phyloP scores from a whole-genome alignment of 495 filamentous ascomycete genomes.

The Podospora fimiseda region DNA sequence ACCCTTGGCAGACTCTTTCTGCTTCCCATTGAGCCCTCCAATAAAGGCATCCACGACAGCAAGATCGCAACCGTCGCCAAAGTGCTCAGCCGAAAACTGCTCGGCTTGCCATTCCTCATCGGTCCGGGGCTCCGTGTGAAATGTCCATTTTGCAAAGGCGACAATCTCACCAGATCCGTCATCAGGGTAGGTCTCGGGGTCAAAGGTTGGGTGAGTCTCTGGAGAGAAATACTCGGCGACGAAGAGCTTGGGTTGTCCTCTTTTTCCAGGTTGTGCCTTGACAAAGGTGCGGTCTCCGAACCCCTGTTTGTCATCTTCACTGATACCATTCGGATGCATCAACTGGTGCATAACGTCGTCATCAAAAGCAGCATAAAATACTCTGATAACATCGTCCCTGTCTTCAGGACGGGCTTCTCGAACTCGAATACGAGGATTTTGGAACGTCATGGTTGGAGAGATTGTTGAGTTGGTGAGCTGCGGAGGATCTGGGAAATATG shows the following conservation, averaged over 20 bases:
- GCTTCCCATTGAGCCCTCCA: conserved; percentile 13
- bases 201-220: not conserved
- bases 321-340: conserved; percentile 18
- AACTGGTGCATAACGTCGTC: conserved; percentile 21
- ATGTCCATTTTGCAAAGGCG: conserved; percentile 22
- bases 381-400: conserved; percentile 8
- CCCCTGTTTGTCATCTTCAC: conserved; percentile 9
- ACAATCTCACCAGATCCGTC: conserved; percentile 20
- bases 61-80: conserved; percentile 19
- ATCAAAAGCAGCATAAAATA: conserved; percentile 20
- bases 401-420: conserved; percentile 23
- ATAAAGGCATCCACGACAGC: conserved; percentile 21
- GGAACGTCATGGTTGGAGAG: conserved; percentile 10
- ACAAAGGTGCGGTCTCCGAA: conserved; percentile 10
- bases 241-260: conserved; percentile 10
- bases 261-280: not conserved
- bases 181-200: not conserved
- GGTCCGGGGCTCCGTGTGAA: conserved; percentile 13
- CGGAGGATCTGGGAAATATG: no score
- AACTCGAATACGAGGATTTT: conserved; percentile 18
- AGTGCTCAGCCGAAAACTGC: conserved; percentile 12
- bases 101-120: conserved; percentile 25
- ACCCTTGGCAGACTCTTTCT: conserved; percentile 15
- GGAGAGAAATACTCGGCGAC: conserved; percentile 24
- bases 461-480: no score